Conservation (phyloP, 495 filamentous ascomycete genomes). For the Penicillium canescens region DNA sequence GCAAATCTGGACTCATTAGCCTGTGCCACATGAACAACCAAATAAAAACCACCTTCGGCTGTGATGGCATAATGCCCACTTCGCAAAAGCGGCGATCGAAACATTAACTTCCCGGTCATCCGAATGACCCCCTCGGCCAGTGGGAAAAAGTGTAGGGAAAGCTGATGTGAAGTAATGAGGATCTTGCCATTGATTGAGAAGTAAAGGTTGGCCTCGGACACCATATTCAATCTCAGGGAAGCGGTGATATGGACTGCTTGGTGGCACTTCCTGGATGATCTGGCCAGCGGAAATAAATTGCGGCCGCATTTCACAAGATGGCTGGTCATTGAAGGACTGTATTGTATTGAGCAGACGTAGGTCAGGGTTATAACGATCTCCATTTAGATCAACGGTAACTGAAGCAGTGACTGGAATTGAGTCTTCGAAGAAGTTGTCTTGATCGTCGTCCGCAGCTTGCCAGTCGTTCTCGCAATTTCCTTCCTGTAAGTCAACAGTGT, state of each 20-base stretch:
- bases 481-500: background rate
- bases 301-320: no score
- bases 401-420: background rate
- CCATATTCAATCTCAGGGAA: constrained; percentile 2
- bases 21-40: background rate
- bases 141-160: constrained; percentile 19
- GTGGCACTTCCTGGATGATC: no score
- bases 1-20: no score
- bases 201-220: background rate
- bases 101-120: constrained; percentile 7
- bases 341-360: constrained; percentile 6
- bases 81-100: constrained; percentile 2
- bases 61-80: constrained; percentile 16
- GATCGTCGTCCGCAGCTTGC: background rate
- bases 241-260: background rate
- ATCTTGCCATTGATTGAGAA: constrained; percentile 13
- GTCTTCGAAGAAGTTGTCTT: background rate
- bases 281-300: no score
- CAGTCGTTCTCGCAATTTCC: constrained; percentile 8
- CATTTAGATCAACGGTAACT: constrained; percentile 11
- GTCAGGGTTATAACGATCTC: constrained; percentile 16
- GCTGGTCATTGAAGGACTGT: background rate
- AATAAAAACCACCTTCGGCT: constrained; percentile 13
- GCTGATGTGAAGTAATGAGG: constrained; percentile 16
- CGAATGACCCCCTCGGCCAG: constrained; percentile 17